A percentile compares a stretch with the other conserved stretches of the same genome.
phyloP scores from a whole-genome alignment of 75 land plant genomes.

The Cryptomeria japonica region DNA sequence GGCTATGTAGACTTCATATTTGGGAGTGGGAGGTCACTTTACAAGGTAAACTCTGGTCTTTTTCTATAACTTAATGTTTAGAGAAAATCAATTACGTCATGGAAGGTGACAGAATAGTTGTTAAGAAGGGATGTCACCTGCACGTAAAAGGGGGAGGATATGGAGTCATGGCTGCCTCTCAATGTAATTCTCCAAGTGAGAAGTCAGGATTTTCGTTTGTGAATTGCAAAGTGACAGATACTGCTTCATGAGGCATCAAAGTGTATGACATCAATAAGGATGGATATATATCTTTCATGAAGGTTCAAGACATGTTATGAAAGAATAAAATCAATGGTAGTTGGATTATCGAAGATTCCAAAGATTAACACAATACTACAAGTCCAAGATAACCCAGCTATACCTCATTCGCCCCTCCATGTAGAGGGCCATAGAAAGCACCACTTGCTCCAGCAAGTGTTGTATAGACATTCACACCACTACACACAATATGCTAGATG shows the following conservation, averaged over 20 bases:
- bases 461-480: conserved; percentile 99
- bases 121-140: conserved; percentile 1
- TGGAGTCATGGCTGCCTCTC: conserved; percentile 28
- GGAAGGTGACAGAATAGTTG: not conserved
- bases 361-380: not conserved
- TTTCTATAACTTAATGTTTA: not conserved
- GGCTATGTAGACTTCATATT: conserved; percentile 36
- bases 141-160: not conserved
- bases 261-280: conserved; percentile 19
- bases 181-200: not conserved
- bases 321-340: conserved; percentile 1
- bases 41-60: conserved; percentile 12
- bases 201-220: conserved; percentile 31
- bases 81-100: not conserved
- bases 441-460: conserved; percentile 99
- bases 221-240: conserved; percentile 17
- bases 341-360: too few relatives aligned
- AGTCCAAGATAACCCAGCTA: not conserved
- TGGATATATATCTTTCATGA: too few relatives aligned
- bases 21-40: conserved; percentile 35
- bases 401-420: conserved; percentile 99
- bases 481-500: conserved; percentile 28
- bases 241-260: conserved; percentile 1
- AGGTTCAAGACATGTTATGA: too few relatives aligned
- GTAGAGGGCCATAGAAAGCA: conserved; percentile 98